A percentile compares a stretch with the other conserved stretches of the same genome.
Conservation (phyloP, 345 rosid genomes). For the Angophora floribunda region DNA sequence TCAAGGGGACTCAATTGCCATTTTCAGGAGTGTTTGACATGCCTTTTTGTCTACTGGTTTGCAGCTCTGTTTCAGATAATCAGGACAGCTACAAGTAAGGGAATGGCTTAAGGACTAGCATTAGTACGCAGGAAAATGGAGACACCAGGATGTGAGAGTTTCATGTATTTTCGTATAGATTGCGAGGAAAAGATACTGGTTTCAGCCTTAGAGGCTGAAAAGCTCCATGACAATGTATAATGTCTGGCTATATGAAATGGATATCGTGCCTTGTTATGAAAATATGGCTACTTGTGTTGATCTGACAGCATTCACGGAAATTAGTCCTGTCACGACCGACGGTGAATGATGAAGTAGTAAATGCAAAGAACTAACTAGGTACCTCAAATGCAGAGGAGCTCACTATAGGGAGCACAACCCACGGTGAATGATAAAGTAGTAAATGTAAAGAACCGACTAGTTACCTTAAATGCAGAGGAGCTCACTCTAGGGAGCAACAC, state of each 20-base stretch:
- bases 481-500: background rate
- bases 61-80: conserved; percentile 36
- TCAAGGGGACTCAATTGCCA: background rate
- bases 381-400: background rate
- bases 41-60: background rate
- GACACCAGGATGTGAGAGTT: background rate
- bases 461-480: background rate
- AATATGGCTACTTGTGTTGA: background rate
- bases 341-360: background rate
- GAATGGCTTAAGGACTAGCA: conserved; percentile 3
- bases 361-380: too few species aligned
- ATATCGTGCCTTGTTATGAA: background rate
- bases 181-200: background rate
- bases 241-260: background rate
- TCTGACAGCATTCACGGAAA: background rate
- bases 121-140: background rate
- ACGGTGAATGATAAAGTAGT: background rate
- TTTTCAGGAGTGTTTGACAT: background rate
- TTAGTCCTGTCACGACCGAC: background rate
- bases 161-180: background rate
- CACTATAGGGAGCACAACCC: background rate
- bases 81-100: conserved; percentile 10
- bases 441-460: background rate
- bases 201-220: background rate
- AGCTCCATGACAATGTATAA: background rate